phyloP scores from a whole-genome alignment of 164 flowering plant species.

The Piper longum region DNA sequence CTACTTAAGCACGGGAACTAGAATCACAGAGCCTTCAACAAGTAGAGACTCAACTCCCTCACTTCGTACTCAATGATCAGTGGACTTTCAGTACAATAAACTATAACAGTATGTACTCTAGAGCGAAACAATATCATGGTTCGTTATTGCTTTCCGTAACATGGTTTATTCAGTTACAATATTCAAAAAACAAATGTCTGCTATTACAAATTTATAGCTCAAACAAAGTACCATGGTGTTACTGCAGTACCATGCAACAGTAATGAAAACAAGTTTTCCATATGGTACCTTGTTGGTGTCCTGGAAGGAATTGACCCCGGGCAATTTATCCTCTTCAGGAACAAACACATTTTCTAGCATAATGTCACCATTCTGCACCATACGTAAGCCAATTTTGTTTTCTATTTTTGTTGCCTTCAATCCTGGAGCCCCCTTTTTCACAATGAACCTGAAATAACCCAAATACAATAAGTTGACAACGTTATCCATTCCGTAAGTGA shows the following conservation, averaged over 20 bases:
- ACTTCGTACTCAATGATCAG: no score
- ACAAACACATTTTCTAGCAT: slow-evolving; percentile 64
- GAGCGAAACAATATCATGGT: no score
- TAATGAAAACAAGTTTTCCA: background rate
- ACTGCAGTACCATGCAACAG: background rate
- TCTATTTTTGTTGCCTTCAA: slow-evolving; percentile 74
- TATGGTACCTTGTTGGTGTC: slow-evolving; percentile 76
- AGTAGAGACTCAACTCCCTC: no score
- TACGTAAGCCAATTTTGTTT: slow-evolving; percentile 84
- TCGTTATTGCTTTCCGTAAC: no score
- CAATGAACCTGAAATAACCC: slow-evolving; percentile 48
- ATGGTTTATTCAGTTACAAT: no score
- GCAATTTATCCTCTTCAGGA: slow-evolving; percentile 75
- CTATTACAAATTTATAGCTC: no score
- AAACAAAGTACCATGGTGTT: no score
- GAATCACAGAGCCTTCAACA: no score
- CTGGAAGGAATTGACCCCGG: slow-evolving; percentile 83
- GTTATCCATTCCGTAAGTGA: background rate
- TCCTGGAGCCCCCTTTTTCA: slow-evolving; percentile 71
- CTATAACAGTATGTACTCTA: no score
- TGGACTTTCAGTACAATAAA: no score
- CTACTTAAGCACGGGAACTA: no score
- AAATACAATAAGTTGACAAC: background rate
- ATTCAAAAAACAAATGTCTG: no score
- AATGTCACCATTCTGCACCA: slow-evolving; percentile 97